Conservation (phyloP, 176 grass and related monocot genomes). For the Aegilops tauschii region DNA sequence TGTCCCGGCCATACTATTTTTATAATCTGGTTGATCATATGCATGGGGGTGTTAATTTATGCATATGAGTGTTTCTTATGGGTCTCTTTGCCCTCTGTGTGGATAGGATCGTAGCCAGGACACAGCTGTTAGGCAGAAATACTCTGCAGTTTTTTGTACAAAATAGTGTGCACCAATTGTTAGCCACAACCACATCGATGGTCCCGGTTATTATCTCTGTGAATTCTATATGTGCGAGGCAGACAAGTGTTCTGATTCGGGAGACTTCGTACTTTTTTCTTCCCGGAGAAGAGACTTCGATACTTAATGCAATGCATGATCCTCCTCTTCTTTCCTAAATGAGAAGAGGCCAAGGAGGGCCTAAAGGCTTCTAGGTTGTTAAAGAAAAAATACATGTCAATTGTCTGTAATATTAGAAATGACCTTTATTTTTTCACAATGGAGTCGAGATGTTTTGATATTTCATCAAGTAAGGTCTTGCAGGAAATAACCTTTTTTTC, state of each 20-base stretch:
- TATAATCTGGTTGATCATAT: not conserved
- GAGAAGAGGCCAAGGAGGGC: not conserved
- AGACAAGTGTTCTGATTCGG: not conserved
- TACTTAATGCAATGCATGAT: not conserved
- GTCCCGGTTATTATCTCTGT: not conserved
- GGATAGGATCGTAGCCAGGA: constrained; percentile 6
- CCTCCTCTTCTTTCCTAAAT: not conserved
- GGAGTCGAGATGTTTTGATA: too few relatives aligned
- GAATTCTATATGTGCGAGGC: not conserved
- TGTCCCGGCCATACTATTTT: not conserved
- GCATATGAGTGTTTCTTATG: not conserved
- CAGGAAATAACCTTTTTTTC: too few relatives aligned
- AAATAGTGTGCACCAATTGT: not conserved
- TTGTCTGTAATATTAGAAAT: too few relatives aligned
- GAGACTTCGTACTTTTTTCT: not conserved
- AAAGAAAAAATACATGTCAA: too few relatives aligned
- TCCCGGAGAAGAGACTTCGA: not conserved
- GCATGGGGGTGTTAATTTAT: not conserved
- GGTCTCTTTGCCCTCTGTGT: not conserved
- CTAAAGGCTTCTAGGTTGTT: not conserved
- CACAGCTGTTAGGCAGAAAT: constrained; percentile 31
- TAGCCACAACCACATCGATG: not conserved
- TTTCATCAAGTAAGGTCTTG: too few relatives aligned
- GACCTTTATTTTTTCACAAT: too few relatives aligned
- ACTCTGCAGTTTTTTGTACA: not conserved